phyloP scores from a whole-genome alignment of 2,329 filamentous ascomycete species.

The Pyrenochaeta sp. region DNA sequence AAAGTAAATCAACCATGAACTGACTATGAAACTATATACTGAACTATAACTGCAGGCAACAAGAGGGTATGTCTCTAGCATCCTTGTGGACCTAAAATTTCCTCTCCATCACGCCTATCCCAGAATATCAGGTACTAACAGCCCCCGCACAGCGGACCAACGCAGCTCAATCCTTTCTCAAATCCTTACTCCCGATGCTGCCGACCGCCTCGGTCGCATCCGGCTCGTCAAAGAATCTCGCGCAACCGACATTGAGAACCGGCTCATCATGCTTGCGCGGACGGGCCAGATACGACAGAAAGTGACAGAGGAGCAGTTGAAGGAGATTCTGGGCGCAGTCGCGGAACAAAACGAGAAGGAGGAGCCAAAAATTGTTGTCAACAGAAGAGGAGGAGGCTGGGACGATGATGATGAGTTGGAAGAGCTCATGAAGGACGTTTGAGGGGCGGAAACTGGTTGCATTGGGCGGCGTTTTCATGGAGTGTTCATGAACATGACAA shows the following conservation, averaged over 20 bases:
- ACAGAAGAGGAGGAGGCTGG: slow-evolving; percentile 76
- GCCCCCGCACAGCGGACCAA: slow-evolving; percentile 69
- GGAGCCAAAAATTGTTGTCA: slow-evolving; percentile 80
- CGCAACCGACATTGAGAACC: slow-evolving; percentile 88
- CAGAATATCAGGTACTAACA: slow-evolving; percentile 10
- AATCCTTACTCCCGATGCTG: slow-evolving; percentile 93
- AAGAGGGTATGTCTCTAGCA: slow-evolving; percentile 22
- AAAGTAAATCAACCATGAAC: slow-evolving; percentile 36
- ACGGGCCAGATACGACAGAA: slow-evolving; percentile 85
- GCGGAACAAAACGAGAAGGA: slow-evolving; percentile 75
- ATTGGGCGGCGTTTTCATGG: slow-evolving; percentile 18
- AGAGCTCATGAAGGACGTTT: slow-evolving; percentile 51
- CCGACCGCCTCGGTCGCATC: slow-evolving; percentile 92
- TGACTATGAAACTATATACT: not conserved
- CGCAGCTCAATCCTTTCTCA: slow-evolving; percentile 82
- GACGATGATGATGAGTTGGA: slow-evolving; percentile 84
- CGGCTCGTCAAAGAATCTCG: slow-evolving; percentile 93
- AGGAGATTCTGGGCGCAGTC: slow-evolving; percentile 86
- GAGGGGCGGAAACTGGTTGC: slow-evolving; percentile 3
- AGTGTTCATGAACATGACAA: not conserved
- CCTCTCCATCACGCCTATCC: slow-evolving; percentile 42
- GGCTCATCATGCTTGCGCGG: slow-evolving; percentile 89
- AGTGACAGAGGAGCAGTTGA: slow-evolving; percentile 91
- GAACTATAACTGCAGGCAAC: slow-evolving; percentile 21
- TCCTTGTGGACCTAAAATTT: slow-evolving; percentile 44